Base-by-base conservation (phyloP, 2,329 filamentous ascomycete genomes). In the Cercospora zeina region DNA sequence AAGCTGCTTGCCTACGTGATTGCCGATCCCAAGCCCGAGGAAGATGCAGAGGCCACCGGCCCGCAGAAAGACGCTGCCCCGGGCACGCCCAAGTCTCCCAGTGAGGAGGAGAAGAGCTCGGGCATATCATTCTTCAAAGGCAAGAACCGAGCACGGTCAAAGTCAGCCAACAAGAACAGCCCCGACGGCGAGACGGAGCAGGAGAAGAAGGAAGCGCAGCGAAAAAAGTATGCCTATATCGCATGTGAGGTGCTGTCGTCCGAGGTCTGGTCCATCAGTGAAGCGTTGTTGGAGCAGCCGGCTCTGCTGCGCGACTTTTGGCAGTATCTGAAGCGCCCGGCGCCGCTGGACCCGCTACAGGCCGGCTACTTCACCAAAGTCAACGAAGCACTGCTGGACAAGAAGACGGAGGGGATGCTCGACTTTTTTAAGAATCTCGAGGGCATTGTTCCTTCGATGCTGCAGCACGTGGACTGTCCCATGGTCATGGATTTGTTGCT, bases 321-420 rank as follows among this genome's bases (percentile, higher is more conserved):
- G 95, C 82, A 86, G 53, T 99, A 97, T 76, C 78, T 99, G 70
- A 89, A 89, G 74, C 85, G 88, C 59, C 85, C 90, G n/a, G 85
- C 91, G 10, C 91, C 93, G 2, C 84, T 99, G 59, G 93, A 97
- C 75, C 90, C 93, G 37, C 83, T 97, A 5, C 93, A 97, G 77
- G 93, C 95, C 16, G 93, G 93, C 72, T 99, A 99, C 76, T 99
- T 99, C 75, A 97, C 93, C 59, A 99, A 97, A 75, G 93, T 99
- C 73, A 97, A 97, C 76, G 95, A 99, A 79, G 90, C 91, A n/a
- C 80, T 99, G 19, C 89, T 99, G 60, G 95, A 97, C 76, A 96
- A 95, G 79, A 97, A 97, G 83, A 97, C 96, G 5, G 91, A 96
- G 72, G 93, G 97, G 67, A 99, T 97, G 93, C 82, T 97, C 68